phyloP scores from a whole-genome alignment of 352 stramenopile genomes.

The Phytophthora megakarya region DNA sequence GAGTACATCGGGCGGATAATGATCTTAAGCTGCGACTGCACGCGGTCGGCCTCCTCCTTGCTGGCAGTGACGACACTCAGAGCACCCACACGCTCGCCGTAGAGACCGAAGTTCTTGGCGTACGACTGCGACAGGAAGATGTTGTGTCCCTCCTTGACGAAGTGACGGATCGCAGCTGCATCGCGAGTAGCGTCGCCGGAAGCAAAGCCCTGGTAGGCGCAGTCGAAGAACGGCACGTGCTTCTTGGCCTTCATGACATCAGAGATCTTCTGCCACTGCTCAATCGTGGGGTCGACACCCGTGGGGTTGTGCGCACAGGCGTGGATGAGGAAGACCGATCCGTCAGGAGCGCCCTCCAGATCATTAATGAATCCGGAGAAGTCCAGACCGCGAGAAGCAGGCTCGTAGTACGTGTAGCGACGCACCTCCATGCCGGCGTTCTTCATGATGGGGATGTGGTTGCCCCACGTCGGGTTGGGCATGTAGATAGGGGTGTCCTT shows the following conservation, averaged over 20 bases:
- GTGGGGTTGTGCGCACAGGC: constrained; percentile 99
- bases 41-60: constrained; percentile 94
- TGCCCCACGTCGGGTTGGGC: constrained; percentile 99
- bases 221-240: constrained; percentile 99
- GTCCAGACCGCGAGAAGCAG: constrained; percentile 88
- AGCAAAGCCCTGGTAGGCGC: constrained; percentile 99
- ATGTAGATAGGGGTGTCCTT: constrained; percentile 95
- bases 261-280: constrained; percentile 98
- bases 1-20: constrained; percentile 99
- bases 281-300: constrained; percentile 96
- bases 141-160: constrained; percentile 98
- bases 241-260: constrained; percentile 95
- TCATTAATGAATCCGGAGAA: constrained; percentile 95
- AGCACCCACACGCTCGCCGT: constrained; percentile 98
- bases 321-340: constrained; percentile 98
- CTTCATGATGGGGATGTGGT: constrained; percentile 97
- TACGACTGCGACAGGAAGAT: constrained; percentile 98
- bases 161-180: constrained; percentile 95
- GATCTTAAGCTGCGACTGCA: constrained; percentile 98
- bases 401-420: constrained; percentile 88
- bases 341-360: constrained; percentile 92
- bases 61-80: constrained; percentile 94
- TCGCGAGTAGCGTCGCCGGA: constrained; percentile 96
- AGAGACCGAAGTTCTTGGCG: constrained; percentile 99
- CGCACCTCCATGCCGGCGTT: constrained; percentile 83